These are phyloP conservation scores for Neofusicoccum laricinum DNA, from an alignment of 2,329 filamentous ascomycete species.

Conservation along the genomic window DNA sequence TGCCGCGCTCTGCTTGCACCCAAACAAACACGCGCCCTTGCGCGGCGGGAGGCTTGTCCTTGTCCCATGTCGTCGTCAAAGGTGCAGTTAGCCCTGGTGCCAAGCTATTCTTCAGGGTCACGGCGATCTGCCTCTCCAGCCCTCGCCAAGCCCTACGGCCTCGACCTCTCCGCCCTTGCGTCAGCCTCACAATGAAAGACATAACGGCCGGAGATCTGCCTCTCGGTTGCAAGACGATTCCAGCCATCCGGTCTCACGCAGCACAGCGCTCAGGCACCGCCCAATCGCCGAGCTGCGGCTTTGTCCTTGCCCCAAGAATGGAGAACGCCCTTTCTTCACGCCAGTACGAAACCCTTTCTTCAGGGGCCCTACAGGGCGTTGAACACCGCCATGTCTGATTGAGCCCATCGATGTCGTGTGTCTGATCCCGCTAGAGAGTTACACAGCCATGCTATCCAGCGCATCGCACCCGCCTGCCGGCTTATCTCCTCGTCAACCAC, in stretches of 20 bases:
- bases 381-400: neutral
- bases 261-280: neutral
- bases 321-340: neutral
- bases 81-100: constrained; percentile 4
- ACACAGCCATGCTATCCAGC: neutral
- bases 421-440: neutral
- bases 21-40: constrained; percentile 1
- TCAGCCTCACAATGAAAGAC: constrained; percentile 17
- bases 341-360: constrained; percentile 6
- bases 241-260: neutral
- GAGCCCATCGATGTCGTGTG: neutral
- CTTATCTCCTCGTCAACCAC: neutral
- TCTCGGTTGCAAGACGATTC: neutral
- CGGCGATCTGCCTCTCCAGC: neutral
- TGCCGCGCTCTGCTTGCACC: neutral
- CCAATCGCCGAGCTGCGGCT: constrained; percentile 6
- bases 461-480: neutral
- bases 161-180: constrained; percentile 14
- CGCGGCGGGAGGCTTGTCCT: neutral
- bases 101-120: constrained; percentile 17
- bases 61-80: neutral
- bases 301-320: constrained; percentile 8
- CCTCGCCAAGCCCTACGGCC: constrained; percentile 14
- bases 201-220: constrained; percentile 12
- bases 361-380: constrained; percentile 5